Conservation (phyloP, 2,329 filamentous ascomycete genomes). For the Tolypocladium nubicola region DNA sequence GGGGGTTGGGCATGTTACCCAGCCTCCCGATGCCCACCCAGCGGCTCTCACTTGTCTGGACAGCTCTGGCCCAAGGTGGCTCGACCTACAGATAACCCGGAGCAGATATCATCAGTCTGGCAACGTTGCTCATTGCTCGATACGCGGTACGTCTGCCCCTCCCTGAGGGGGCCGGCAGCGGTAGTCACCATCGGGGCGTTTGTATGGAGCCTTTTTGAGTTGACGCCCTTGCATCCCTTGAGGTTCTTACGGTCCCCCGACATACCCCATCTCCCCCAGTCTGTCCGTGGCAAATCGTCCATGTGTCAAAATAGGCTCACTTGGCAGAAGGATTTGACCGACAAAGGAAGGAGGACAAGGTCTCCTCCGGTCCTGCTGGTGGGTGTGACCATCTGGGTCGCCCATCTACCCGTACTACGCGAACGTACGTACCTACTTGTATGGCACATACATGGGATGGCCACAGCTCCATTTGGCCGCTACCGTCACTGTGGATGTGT, state of each 20-base stretch:
- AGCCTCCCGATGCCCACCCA: not conserved
- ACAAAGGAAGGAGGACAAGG: constrained; percentile 1
- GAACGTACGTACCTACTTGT: not conserved
- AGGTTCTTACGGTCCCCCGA: not conserved
- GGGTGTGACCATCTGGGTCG: not conserved
- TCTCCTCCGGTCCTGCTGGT: not conserved
- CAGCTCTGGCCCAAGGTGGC: not conserved
- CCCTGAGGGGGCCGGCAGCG: not conserved
- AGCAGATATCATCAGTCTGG: not conserved
- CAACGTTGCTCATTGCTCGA: constrained; percentile 4
- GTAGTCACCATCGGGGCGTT: not conserved
- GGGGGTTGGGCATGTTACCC: constrained; percentile 3
- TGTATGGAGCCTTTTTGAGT: not conserved
- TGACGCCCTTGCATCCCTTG: not conserved
- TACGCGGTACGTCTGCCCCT: not conserved
- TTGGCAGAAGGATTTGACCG: not conserved
- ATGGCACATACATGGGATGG: not conserved
- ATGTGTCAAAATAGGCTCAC: not conserved
- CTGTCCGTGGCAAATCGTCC: not conserved
- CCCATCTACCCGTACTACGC: not conserved
- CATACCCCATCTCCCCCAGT: not conserved
- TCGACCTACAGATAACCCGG: not conserved
- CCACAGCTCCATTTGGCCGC: not conserved
- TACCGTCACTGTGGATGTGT: not conserved
- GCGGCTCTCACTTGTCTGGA: not conserved